Evolutionary conservation across 768 basidiomycete species (phyloP).

Genomic region (Naematelia aurantialba): DNA sequence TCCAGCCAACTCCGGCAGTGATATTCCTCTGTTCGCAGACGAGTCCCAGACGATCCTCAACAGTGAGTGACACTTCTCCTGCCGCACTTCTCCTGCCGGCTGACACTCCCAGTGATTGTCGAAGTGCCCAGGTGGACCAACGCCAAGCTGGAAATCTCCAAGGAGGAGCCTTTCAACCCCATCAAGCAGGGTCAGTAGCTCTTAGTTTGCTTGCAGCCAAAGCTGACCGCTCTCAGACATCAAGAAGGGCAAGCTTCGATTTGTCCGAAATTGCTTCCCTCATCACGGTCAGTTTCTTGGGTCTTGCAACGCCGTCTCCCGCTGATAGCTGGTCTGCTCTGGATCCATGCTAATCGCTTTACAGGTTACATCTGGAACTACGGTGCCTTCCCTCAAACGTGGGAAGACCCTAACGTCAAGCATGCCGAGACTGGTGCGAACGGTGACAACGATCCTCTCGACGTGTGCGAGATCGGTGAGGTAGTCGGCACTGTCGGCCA

Average conservation of each 20-base stretch:
- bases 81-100: not conserved
- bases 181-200: conserved; percentile 78
- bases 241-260: conserved; percentile 93
- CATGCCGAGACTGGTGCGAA: conserved; percentile 98
- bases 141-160: conserved; percentile 99
- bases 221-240: conserved; percentile 55
- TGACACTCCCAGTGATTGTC: conserved; percentile 41
- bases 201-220: not conserved
- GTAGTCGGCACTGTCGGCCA: conserved; percentile 95
- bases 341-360: not conserved
- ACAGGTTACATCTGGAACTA: conserved; percentile 88
- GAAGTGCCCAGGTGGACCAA: conserved; percentile 91
- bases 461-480: conserved; percentile 99
- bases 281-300: conserved; percentile 96
- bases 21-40: conserved; percentile 97
- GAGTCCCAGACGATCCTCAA: conserved; percentile 91
- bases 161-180: conserved; percentile 97
- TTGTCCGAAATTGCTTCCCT: conserved; percentile 99
- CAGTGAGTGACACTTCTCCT: conserved; percentile 64
- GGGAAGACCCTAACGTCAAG: conserved; percentile 84
- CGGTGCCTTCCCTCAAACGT: conserved; percentile 98
- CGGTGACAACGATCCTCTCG: conserved; percentile 98
- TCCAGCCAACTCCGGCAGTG: conserved; percentile 65
- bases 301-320: no score
- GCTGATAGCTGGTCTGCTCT: no score